A percentile compares a stretch with the other conserved stretches of the same genome.
Evolutionary conservation across 495 filamentous ascomycete species (phyloP).

Genomic region (Lophium mytilinum): DNA sequence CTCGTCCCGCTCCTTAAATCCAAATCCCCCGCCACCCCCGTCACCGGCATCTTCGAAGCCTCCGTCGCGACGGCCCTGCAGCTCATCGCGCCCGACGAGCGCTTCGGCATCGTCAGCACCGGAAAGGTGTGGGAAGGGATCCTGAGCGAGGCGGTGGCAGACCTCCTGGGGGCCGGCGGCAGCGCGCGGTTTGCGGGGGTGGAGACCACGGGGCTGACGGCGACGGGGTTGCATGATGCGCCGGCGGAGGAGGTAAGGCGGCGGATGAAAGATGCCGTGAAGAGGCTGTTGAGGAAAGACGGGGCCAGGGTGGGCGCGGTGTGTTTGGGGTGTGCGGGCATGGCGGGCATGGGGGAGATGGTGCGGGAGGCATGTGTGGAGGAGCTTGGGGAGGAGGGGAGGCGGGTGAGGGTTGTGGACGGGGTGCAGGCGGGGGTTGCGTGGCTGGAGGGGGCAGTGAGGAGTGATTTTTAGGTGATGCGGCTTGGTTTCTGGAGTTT

Average conservation of each 20-base stretch:
- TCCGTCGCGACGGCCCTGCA: conserved; percentile 53
- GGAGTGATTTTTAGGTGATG: conserved; percentile 15
- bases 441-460: conserved; percentile 48
- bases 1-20: conserved; percentile 56
- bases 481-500: too few species aligned
- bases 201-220: conserved; percentile 74
- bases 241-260: conserved; percentile 52
- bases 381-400: conserved; percentile 53
- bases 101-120: conserved; percentile 86
- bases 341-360: conserved; percentile 79
- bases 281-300: conserved; percentile 46
- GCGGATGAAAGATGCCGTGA: conserved; percentile 57
- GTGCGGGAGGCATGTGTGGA: conserved; percentile 62
- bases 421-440: conserved; percentile 73
- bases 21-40: conserved; percentile 40
- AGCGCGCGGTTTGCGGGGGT: conserved; percentile 61
- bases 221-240: conserved; percentile 68
- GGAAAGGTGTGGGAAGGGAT: conserved; percentile 74
- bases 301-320: conserved; percentile 52
- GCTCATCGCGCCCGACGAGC: conserved; percentile 40
- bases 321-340: conserved; percentile 79
- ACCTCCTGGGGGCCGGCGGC: conserved; percentile 41
- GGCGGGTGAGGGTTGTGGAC: conserved; percentile 65
- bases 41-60: conserved; percentile 85
- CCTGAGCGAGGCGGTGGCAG: conserved; percentile 52